Conservation (phyloP, 768 basidiomycete genomes). For the Wakefieldia striispora region DNA sequence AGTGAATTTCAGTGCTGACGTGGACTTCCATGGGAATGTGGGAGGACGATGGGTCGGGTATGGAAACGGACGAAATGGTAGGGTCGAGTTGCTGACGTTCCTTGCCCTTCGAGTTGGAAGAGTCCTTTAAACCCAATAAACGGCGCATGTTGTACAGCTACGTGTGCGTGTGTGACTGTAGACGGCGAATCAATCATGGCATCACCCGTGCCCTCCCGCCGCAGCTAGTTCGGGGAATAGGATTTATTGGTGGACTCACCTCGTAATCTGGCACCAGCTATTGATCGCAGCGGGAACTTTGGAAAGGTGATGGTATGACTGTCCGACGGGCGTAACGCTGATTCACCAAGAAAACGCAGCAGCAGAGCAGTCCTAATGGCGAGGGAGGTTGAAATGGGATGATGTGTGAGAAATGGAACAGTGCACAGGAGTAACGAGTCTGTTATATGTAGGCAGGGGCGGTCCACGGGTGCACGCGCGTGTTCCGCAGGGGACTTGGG, state of each 20-base stretch:
- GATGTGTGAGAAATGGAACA: conserved; percentile 12
- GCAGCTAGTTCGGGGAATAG: conserved; percentile 17
- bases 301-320: conserved; percentile 1
- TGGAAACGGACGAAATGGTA: background rate
- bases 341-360: conserved; percentile 1
- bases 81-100: conserved; percentile 16
- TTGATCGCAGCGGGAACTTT: conserved; percentile 4
- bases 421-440: conserved; percentile 7
- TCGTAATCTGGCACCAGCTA: background rate
- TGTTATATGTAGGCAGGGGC: conserved; percentile 23
- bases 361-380: background rate
- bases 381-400: conserved; percentile 1
- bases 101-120: conserved; percentile 25
- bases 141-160: conserved; percentile 29
- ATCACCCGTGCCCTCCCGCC: conserved; percentile 12
- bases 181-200: conserved; percentile 16
- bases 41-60: conserved; percentile 6
- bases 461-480: conserved; percentile 6
- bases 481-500: conserved; percentile 14
- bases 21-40: conserved; percentile 24
- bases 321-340: background rate
- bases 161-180: conserved; percentile 10
- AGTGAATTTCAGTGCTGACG: conserved; percentile 30
- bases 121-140: conserved; percentile 28
- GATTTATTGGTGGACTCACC: conserved; percentile 13